Conservation (phyloP, 257 asterid species). For the Apocynum venetum region DNA sequence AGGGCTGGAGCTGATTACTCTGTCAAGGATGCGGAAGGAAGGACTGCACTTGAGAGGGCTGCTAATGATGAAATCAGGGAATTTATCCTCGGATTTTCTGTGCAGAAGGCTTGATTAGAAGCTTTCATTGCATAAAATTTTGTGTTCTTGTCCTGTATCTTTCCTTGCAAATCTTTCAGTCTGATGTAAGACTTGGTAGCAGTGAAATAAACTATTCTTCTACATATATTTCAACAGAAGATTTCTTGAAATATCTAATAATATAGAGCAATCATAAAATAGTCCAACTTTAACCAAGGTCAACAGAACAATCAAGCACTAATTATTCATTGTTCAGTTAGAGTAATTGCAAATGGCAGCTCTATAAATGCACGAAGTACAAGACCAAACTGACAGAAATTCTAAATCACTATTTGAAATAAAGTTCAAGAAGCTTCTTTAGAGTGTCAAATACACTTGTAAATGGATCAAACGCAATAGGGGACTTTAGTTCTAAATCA, state of each 20-base stretch:
- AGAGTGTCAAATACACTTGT: constrained; percentile 80
- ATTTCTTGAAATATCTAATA: neutral
- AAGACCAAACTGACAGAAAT: neutral
- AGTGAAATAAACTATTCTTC: neutral
- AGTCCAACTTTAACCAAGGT: neutral
- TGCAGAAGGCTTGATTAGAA: constrained; percentile 53
- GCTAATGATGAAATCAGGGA: constrained; percentile 59
- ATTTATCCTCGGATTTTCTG: constrained; percentile 56
- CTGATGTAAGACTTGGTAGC: neutral
- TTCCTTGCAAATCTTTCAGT: constrained; percentile 1
- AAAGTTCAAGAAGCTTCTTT: constrained; percentile 81
- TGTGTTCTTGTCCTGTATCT: neutral
- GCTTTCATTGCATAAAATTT: neutral
- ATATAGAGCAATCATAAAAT: neutral
- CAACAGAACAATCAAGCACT: neutral
- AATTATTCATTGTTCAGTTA: neutral
- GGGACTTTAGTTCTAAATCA: constrained; percentile 51
- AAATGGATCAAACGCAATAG: constrained; percentile 57
- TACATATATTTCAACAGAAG: neutral
- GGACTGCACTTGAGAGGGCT: constrained; percentile 79
- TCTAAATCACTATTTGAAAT: constrained; percentile 48
- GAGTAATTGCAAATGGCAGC: neutral
- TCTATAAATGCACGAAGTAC: neutral
- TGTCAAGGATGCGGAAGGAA: constrained; percentile 77
- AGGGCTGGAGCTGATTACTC: constrained; percentile 84